Conservation (phyloP, 108 stramenopile genomes). For the Aurantiochytrium sp. region DNA sequence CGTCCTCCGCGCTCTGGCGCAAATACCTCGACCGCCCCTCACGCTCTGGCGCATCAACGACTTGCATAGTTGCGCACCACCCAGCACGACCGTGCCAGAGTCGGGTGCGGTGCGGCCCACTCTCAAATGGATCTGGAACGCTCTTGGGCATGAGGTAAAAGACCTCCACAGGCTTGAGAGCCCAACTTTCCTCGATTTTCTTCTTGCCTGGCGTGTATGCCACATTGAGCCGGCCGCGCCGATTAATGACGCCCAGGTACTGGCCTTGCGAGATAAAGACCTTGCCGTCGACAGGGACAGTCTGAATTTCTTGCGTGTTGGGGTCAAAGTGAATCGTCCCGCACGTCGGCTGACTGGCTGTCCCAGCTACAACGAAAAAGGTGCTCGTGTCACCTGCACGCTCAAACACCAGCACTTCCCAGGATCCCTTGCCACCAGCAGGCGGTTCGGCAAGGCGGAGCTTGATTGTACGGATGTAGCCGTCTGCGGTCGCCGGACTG, state of each 20-base stretch:
- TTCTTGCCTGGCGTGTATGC: slow-evolving; percentile 17
- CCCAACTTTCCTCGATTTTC: slow-evolving; percentile 11
- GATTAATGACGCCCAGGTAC: slow-evolving; percentile 3
- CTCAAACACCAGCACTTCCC: slow-evolving; percentile 13
- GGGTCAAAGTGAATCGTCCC: neutral
- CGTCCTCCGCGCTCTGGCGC: slow-evolving; percentile 4
- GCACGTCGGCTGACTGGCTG: neutral
- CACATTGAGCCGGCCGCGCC: neutral
- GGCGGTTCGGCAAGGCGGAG: slow-evolving; percentile 9
- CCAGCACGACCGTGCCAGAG: slow-evolving; percentile 9
- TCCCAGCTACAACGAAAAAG: neutral
- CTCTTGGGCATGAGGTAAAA: slow-evolving; percentile 16
- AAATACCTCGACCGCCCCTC: neutral
- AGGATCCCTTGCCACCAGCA: neutral
- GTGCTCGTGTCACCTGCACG: slow-evolving; percentile 4
- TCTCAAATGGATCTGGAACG: neutral
- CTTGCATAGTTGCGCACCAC: neutral
- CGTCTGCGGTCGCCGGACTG: neutral
- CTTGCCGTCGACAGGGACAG: neutral
- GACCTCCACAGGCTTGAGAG: neutral
- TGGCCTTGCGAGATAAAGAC: slow-evolving; percentile 5
- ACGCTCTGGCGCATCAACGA: neutral
- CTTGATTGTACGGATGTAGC: neutral
- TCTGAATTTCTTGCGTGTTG: neutral
- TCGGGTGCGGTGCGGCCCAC: neutral